phyloP scores from a whole-genome alignment of 305 asterid species.

The Fraxinus ornus region DNA sequence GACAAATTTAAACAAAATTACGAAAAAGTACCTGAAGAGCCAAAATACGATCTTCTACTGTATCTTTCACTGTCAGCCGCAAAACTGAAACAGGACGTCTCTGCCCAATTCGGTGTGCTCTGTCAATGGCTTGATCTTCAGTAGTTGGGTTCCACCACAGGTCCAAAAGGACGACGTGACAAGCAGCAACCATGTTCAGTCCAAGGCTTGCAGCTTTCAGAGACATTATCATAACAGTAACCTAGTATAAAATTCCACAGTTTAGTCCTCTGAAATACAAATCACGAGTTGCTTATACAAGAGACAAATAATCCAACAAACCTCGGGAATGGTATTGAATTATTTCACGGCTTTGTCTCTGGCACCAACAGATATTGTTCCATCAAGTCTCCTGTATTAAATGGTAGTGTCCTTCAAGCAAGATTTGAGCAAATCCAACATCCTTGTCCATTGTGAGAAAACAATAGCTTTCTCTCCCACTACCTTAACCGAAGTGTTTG shows the following conservation, averaged over 20 bases:
- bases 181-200: constrained; percentile 95
- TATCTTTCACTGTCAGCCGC: constrained; percentile 84
- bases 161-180: constrained; percentile 85
- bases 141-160: constrained; percentile 99
- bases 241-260: constrained; percentile 39
- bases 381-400: constrained; percentile 86
- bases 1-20: neutral
- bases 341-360: constrained; percentile 94
- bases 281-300: constrained; percentile 11
- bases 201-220: constrained; percentile 98
- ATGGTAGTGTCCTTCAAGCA: constrained; percentile 57
- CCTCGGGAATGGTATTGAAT: constrained; percentile 87
- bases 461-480: constrained; percentile 83
- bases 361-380: constrained; percentile 81
- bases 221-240: constrained; percentile 93
- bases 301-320: constrained; percentile 29
- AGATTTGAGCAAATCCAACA: constrained; percentile 91
- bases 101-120: constrained; percentile 98
- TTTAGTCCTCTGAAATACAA: constrained; percentile 13
- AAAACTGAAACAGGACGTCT: constrained; percentile 86
- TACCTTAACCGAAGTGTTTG: constrained; percentile 28
- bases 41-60: constrained; percentile 93
- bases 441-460: constrained; percentile 98
- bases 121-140: constrained; percentile 96
- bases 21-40: constrained; percentile 73